Conservation (phyloP, 495 filamentous ascomycete species). For the Aspergillus sclerotioniger region DNA sequence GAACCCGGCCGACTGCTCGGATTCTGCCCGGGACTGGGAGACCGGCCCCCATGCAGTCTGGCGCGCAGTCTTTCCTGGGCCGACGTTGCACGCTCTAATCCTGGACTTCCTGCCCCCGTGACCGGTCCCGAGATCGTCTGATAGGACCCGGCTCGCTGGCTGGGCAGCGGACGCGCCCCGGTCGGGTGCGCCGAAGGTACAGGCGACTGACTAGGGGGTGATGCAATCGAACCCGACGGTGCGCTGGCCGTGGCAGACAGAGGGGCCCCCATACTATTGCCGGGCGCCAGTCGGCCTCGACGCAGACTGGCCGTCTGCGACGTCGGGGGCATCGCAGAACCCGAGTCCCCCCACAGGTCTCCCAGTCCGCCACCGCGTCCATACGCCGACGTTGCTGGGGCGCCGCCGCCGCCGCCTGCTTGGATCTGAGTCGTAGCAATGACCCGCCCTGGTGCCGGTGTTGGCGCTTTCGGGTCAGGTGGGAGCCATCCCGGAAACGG, state of each 20-base stretch:
- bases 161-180: slow-evolving; percentile 59
- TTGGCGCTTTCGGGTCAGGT: slow-evolving; percentile 73
- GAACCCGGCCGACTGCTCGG: slow-evolving; percentile 16
- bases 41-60: slow-evolving; percentile 56
- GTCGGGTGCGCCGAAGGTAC: slow-evolving; percentile 33
- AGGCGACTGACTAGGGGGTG: slow-evolving; percentile 17
- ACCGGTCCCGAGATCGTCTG: slow-evolving; percentile 42
- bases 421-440: slow-evolving; percentile 52
- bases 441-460: slow-evolving; percentile 51
- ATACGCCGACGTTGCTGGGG: slow-evolving; percentile 27
- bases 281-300: slow-evolving; percentile 34
- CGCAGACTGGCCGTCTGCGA: slow-evolving; percentile 56
- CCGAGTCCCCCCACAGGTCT: slow-evolving; percentile 80
- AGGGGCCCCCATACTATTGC: slow-evolving; percentile 7
- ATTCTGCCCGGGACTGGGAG: slow-evolving; percentile 34
- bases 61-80: slow-evolving; percentile 70
- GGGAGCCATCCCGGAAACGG: slow-evolving; percentile 87
- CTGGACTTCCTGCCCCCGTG: slow-evolving; percentile 29
- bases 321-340: slow-evolving; percentile 39
- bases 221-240: slow-evolving; percentile 11
- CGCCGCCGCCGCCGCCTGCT: slow-evolving; percentile 44
- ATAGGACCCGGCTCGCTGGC: slow-evolving; percentile 70
- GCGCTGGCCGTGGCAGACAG: slow-evolving; percentile 11
- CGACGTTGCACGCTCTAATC: slow-evolving; percentile 51
- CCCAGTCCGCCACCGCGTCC: slow-evolving; percentile 56